A percentile compares a stretch with the other conserved stretches of the same genome.
These are phyloP conservation scores for Fusarium protoensiforme DNA, from an alignment of 2,329 filamentous ascomycete species.

Conservation along the genomic window DNA sequence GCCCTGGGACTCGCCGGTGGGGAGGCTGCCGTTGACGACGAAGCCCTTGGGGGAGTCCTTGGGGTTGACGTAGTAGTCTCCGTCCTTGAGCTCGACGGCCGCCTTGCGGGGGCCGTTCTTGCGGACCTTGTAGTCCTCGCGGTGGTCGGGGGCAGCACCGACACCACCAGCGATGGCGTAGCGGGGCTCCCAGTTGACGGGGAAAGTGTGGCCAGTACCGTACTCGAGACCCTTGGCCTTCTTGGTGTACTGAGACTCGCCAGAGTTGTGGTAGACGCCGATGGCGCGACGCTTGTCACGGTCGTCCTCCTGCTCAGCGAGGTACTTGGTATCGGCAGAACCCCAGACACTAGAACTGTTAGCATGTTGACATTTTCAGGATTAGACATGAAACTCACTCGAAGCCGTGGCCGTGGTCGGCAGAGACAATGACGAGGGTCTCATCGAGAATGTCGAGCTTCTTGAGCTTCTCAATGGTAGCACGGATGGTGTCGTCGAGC, in stretches of 20 bases:
- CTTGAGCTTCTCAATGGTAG: slow-evolving; percentile 77
- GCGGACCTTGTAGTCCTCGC: slow-evolving; percentile 81
- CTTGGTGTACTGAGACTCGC: slow-evolving; percentile 79
- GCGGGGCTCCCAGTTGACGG: slow-evolving; percentile 84
- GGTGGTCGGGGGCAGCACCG: slow-evolving; percentile 76
- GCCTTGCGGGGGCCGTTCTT: slow-evolving; percentile 72
- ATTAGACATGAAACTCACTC: slow-evolving; percentile 56
- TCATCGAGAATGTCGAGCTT: slow-evolving; percentile 75
- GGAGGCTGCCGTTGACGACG: slow-evolving; percentile 80
- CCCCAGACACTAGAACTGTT: slow-evolving; percentile 71
- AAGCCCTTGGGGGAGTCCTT: slow-evolving; percentile 74
- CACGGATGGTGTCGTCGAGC: slow-evolving; percentile 84
- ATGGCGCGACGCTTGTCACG: slow-evolving; percentile 81
- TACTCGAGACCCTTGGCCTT: slow-evolving; percentile 71
- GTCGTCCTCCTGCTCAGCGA: slow-evolving; percentile 71
- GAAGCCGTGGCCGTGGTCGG: slow-evolving; percentile 92
- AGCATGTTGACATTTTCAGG: slow-evolving; percentile 10
- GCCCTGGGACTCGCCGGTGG: slow-evolving; percentile 71
- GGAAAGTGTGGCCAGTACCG: slow-evolving; percentile 80
- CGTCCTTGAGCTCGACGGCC: slow-evolving; percentile 63
- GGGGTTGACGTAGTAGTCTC: slow-evolving; percentile 76
- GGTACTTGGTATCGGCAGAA: slow-evolving; percentile 82
- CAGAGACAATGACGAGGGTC: slow-evolving; percentile 82
- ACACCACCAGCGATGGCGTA: slow-evolving; percentile 83
- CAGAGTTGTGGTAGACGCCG: slow-evolving; percentile 78